Evolutionary conservation across 148 eudicot genomes (phyloP).

Genomic region (Nyssa sinensis): DNA sequence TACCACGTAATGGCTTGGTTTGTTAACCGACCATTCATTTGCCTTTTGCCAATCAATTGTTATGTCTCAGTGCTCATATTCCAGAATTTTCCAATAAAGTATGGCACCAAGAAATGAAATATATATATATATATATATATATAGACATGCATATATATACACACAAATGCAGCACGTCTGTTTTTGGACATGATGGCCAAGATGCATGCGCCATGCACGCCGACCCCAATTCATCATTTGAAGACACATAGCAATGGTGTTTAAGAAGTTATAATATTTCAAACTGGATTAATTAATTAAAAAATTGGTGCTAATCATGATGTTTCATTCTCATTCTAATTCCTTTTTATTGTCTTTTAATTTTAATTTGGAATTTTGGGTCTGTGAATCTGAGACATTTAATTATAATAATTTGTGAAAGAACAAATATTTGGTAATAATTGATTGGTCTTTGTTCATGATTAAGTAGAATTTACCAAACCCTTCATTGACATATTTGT

Average conservation of each 20-base stretch:
- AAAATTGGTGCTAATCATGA: slow-evolving; percentile 14
- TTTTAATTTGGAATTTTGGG: not conserved
- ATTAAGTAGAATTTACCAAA: not conserved
- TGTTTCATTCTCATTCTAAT: not conserved
- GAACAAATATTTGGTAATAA: not conserved
- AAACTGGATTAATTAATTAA: not conserved
- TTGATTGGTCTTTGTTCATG: not conserved
- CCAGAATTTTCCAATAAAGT: no score
- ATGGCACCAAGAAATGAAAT: no score
- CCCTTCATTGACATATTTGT: slow-evolving; percentile 4
- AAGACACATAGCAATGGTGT: not conserved
- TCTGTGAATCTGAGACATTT: not conserved
- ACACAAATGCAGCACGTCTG: not conserved
- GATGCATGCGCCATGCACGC: slow-evolving; percentile 14
- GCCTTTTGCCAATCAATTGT: no score
- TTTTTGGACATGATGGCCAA: not conserved
- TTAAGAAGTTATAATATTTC: not conserved
- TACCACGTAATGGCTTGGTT: no score
- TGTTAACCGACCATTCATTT: no score
- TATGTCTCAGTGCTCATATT: no score
- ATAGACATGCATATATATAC: no score
- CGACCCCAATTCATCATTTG: slow-evolving; percentile 14
- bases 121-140: no score
- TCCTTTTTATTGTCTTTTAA: not conserved
- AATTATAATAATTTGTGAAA: not conserved